Evolutionary conservation across 2,329 filamentous ascomycete genomes (phyloP).

Genomic region (Xylariaceae sp.): DNA sequence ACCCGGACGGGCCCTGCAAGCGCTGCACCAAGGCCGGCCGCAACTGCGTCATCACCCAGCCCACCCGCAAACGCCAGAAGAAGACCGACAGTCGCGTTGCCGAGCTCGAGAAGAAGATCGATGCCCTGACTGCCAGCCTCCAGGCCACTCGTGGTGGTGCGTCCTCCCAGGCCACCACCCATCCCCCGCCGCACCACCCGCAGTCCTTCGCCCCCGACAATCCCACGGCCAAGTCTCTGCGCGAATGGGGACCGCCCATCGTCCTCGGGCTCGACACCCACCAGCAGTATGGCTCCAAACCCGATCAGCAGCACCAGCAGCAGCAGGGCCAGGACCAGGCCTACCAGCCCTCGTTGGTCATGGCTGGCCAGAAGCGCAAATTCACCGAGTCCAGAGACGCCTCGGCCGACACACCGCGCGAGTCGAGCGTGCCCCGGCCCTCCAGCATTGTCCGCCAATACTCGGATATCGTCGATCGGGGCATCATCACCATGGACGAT

Average conservation of each 20-base stretch:
- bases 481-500: constrained; percentile 54
- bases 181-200: background rate
- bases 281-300: constrained; percentile 13
- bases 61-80: constrained; percentile 76
- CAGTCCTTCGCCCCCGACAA: background rate
- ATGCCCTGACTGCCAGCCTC: constrained; percentile 78
- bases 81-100: constrained; percentile 88
- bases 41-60: constrained; percentile 73
- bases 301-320: constrained; percentile 10
- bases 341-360: constrained; percentile 13
- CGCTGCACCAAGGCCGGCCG: constrained; percentile 80
- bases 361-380: constrained; percentile 42
- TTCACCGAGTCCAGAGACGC: constrained; percentile 27
- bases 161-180: background rate
- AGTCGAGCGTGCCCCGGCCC: constrained; percentile 19
- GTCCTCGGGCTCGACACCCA: constrained; percentile 15
- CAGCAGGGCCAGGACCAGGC: background rate
- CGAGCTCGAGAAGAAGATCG: constrained; percentile 89
- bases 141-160: constrained; percentile 49
- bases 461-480: constrained; percentile 57
- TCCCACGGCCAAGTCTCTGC: constrained; percentile 4
- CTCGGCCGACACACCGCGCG: constrained; percentile 21
- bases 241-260: constrained; percentile 24
- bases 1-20: constrained; percentile 63
- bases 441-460: constrained; percentile 22